These are phyloP conservation scores for Coniosporium apollinis DNA, from an alignment of 495 filamentous ascomycete genomes.

Conservation along the genomic window DNA sequence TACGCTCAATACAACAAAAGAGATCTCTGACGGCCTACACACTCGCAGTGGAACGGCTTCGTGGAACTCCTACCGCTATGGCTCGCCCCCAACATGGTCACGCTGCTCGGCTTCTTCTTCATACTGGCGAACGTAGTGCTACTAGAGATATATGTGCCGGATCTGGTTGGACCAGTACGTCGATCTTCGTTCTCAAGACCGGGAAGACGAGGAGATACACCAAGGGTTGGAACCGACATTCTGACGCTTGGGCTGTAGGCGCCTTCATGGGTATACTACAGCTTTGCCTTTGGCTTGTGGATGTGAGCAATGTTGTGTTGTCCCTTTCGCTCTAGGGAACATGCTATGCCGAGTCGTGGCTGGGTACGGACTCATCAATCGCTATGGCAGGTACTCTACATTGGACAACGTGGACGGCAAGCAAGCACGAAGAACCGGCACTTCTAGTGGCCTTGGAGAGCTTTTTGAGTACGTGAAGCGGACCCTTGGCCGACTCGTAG, in stretches of 20 bases:
- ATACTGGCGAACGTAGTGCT: constrained; percentile 74
- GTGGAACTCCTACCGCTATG: constrained; percentile 85
- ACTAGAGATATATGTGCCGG: constrained; percentile 70
- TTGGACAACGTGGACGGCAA: constrained; percentile 99
- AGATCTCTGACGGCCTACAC: constrained; percentile 1
- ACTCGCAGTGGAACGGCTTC: constrained; percentile 80
- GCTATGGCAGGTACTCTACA: constrained; percentile 58
- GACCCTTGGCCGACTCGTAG: background rate
- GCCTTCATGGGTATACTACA: constrained; percentile 84
- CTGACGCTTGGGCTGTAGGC: too few species aligned
- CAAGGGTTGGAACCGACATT: too few species aligned
- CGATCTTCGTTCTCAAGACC: too few species aligned
- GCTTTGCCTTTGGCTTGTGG: constrained; percentile 86
- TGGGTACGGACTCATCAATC: too few species aligned
- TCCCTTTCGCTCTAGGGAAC: background rate
- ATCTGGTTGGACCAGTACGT: constrained; percentile 76
- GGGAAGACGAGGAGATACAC: constrained; percentile 9
- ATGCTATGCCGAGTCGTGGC: too few species aligned
- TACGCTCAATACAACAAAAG: constrained; percentile 7
- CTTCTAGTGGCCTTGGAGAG: constrained; percentile 85
- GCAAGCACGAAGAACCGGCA: constrained; percentile 86
- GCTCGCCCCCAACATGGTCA: constrained; percentile 96
- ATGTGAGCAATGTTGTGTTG: constrained; percentile 38
- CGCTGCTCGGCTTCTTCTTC: constrained; percentile 85
- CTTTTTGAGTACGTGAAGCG: constrained; percentile 61